Percentiles rank a stretch among this genome's conserved stretches.
Conservation (phyloP, 164 flowering plant genomes). For the Umbilicus rupestris region DNA sequence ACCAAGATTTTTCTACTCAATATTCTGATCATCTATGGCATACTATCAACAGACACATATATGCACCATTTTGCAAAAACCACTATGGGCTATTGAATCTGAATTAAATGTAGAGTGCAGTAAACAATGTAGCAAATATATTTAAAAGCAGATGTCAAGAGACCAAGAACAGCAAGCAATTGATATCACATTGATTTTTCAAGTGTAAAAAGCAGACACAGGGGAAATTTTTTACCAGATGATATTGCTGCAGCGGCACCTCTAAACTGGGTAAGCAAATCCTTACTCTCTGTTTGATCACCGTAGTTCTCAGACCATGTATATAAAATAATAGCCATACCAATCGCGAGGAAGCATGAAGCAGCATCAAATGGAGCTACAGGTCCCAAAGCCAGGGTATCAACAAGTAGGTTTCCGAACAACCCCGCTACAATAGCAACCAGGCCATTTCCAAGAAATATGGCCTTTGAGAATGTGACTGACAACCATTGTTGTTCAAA, state of each 20-base stretch:
- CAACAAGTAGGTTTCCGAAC: slow-evolving; percentile 78
- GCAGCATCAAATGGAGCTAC: slow-evolving; percentile 99
- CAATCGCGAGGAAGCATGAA: slow-evolving; percentile 80
- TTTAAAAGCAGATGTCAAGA: too few relatives aligned
- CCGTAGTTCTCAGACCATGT: slow-evolving; percentile 94
- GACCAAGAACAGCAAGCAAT: too few relatives aligned
- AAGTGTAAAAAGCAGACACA: neutral
- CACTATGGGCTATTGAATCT: too few relatives aligned
- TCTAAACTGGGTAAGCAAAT: slow-evolving; percentile 79
- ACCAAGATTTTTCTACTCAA: too few relatives aligned
- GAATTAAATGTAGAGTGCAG: too few relatives aligned
- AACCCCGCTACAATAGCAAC: slow-evolving; percentile 83
- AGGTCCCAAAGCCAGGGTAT: slow-evolving; percentile 65
- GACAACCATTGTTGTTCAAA: slow-evolving; percentile 96
- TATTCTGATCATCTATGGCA: too few relatives aligned
- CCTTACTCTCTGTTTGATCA: slow-evolving; percentile 87
- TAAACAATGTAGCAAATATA: too few relatives aligned
- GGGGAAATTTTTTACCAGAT: slow-evolving; percentile 48
- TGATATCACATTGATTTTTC: too few relatives aligned
- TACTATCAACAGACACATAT: too few relatives aligned
- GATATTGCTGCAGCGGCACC: slow-evolving; percentile 91
- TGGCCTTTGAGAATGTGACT: slow-evolving; percentile 87
- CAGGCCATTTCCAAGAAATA: slow-evolving; percentile 94
- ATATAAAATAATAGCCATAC: slow-evolving; percentile 78
- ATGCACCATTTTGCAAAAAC: too few relatives aligned